Evolutionary conservation across 2,329 filamentous ascomycete genomes (phyloP), one percentile per base, ranked within the genome.

Genomic region (Phaeosphaeria sp.): DNA sequence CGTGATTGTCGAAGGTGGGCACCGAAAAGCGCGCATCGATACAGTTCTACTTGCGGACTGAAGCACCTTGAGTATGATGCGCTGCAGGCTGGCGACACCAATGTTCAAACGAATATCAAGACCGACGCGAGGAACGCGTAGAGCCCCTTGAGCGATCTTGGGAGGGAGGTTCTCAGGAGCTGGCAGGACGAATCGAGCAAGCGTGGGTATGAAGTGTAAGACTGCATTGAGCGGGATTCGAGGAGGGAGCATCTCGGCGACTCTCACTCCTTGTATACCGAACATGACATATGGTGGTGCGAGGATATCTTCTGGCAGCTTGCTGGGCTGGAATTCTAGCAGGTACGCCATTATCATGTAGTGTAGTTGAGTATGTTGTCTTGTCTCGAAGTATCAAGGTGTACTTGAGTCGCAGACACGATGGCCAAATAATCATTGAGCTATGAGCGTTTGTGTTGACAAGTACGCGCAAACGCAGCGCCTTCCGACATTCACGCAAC

Each of bases 251-350:
- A 55, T 46, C 4, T 47, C 23, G n/a, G 50, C 56, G 10, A 61
- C 25, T 30, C 64, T 57, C 6, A 41, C 27, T 17, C 63, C 64
- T 17, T 60, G 47, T 18, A 72, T 65, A 43, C 53, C 65, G 51
- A 73, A 66, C n/a, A 65, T 27, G 43, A 66, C 63, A 49, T 66
- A 71, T 1, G 72, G 72, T 9, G 67, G 60, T 18, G 50, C 42
- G 20, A 30, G 52, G 33, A 62, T 21, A 23, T 54, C 27, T 1
- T 46, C 11, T n/a, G 66, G 69, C 3, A 67, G 47, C 9, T 58
- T 3, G 15, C 2, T 22, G 2, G 56, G 46, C 11, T 63, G 61
- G 48, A 73, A 72, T 13, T 71, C 50, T 3, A 74, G 59, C 2
- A 71, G 53, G 55, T 67, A 60, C 18, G 67, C 64, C 69, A 73